Evolutionary conservation across 306 rosid species (phyloP).

Genomic region (Cucumis cinereus): DNA sequence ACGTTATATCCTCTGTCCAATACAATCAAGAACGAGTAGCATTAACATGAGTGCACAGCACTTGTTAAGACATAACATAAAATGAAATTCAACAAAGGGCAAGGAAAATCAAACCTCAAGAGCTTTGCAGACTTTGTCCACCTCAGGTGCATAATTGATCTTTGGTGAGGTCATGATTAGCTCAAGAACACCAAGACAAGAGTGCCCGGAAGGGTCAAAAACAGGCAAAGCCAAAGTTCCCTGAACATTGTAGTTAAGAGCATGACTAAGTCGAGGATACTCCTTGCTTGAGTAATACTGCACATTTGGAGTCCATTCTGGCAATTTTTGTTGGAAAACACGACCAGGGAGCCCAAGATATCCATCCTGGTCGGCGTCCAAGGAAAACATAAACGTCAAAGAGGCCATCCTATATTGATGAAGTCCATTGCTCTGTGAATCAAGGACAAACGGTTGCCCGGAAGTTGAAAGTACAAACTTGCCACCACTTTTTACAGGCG

Average conservation of each 20-base stretch:
- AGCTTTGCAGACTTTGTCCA: slow-evolving; percentile 82
- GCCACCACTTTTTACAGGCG: slow-evolving; percentile 49
- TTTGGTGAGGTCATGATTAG: slow-evolving; percentile 65
- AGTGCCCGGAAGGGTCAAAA: slow-evolving; percentile 56
- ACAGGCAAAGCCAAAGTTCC: slow-evolving; percentile 83
- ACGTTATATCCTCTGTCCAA: background rate
- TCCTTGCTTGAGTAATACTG: slow-evolving; percentile 65
- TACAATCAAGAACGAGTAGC: background rate
- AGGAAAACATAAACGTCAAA: slow-evolving; percentile 44
- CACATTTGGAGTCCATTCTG: slow-evolving; percentile 94
- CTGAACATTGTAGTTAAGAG: slow-evolving; percentile 63
- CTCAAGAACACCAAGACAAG: slow-evolving; percentile 79
- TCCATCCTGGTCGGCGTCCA: slow-evolving; percentile 49
- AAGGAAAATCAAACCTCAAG: slow-evolving; percentile 53
- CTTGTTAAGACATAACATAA: background rate
- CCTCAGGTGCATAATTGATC: slow-evolving; percentile 80
- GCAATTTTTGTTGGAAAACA: slow-evolving; percentile 63
- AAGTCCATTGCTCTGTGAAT: slow-evolving; percentile 53
- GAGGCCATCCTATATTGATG: slow-evolving; percentile 65
- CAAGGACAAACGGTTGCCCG: slow-evolving; percentile 83
- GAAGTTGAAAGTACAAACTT: slow-evolving; percentile 57
- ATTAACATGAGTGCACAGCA: background rate
- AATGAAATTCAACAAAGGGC: background rate
- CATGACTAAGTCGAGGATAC: slow-evolving; percentile 63
- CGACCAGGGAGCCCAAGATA: slow-evolving; percentile 71